A percentile compares a stretch with the other conserved stretches of the same genome.
Conservation (phyloP, 176 grass and related monocot genomes). For the Cenchrus americanus region DNA sequence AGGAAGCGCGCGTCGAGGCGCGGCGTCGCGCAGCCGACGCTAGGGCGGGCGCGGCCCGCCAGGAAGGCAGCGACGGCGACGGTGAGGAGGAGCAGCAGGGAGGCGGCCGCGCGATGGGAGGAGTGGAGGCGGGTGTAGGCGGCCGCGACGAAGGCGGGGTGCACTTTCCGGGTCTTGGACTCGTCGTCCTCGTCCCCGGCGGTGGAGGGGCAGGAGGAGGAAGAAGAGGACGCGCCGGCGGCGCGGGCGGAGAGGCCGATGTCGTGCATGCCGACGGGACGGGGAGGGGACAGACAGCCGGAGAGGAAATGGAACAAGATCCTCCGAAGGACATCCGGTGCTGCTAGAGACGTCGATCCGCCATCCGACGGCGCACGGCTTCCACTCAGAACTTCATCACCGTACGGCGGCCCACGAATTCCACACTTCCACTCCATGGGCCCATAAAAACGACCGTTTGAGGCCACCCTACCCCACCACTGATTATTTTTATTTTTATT, state of each 20-base stretch:
- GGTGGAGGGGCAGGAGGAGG: background rate
- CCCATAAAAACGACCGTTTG: no score
- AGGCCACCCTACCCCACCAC: no score
- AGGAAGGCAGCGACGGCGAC: slow-evolving; percentile 48
- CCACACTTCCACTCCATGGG: no score
- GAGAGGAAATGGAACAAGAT: no score
- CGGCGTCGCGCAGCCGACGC: slow-evolving; percentile 35
- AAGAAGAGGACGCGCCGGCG: slow-evolving; percentile 24
- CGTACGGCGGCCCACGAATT: no score
- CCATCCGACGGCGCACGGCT: no score
- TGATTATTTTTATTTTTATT: no score
- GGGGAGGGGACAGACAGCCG: no score
- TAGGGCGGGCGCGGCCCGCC: slow-evolving; percentile 42
- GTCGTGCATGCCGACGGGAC: slow-evolving; percentile 36
- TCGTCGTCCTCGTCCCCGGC: slow-evolving; percentile 45
- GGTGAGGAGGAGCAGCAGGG: slow-evolving; percentile 56
- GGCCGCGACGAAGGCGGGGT: slow-evolving; percentile 48
- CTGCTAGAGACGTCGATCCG: no score
- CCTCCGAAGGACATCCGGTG: no score
- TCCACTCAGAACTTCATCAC: no score
- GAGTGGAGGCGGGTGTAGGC: slow-evolving; percentile 46
- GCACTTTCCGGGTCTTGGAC: slow-evolving; percentile 63
- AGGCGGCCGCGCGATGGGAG: slow-evolving; percentile 41
- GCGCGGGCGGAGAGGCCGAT: slow-evolving; percentile 52
- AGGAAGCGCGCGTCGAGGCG: slow-evolving; percentile 57